Evolutionary conservation across 2,329 filamentous ascomycete species (phyloP).

Genomic region (Reticulascus tulasneorum): DNA sequence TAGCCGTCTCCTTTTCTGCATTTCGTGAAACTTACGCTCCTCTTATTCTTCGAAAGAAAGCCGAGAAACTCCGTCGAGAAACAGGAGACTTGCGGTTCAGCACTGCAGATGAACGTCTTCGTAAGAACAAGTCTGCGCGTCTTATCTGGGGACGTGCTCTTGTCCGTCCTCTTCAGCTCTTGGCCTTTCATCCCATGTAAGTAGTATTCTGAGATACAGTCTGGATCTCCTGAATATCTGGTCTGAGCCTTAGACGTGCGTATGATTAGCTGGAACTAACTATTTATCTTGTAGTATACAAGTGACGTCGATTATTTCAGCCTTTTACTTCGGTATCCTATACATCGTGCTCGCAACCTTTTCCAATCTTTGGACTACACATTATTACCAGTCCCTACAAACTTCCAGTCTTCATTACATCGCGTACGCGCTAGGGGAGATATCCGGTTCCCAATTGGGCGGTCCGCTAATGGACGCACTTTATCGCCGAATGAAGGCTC

Average conservation of each 20-base stretch:
- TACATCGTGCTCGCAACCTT: slow-evolving; percentile 63
- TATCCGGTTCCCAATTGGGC: slow-evolving; percentile 47
- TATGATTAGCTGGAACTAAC: too few species aligned
- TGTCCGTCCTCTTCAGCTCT: slow-evolving; percentile 51
- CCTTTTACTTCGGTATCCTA: slow-evolving; percentile 57
- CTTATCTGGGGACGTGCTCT: slow-evolving; percentile 30
- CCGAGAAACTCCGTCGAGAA: slow-evolving; percentile 25
- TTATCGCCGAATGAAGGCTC: slow-evolving; percentile 6
- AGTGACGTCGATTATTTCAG: slow-evolving; percentile 49
- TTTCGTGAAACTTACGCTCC: slow-evolving; percentile 36
- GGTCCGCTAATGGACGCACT: slow-evolving; percentile 38
- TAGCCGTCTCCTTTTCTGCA: slow-evolving; percentile 23
- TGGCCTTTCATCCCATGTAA: slow-evolving; percentile 58
- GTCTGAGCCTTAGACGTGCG: too few species aligned
- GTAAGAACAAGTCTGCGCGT: slow-evolving; percentile 23
- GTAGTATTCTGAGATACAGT: too few species aligned
- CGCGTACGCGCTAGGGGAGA: slow-evolving; percentile 59
- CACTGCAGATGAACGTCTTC: slow-evolving; percentile 32
- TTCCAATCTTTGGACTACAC: slow-evolving; percentile 49
- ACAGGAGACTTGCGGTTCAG: slow-evolving; percentile 26
- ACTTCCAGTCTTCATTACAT: slow-evolving; percentile 64
- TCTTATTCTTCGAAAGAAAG: slow-evolving; percentile 28
- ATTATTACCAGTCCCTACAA: slow-evolving; percentile 52
- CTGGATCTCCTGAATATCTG: too few species aligned
- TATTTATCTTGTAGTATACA: too few species aligned